Conservation (phyloP, 345 rosid species). For the Aquilaria malaccensis region DNA sequence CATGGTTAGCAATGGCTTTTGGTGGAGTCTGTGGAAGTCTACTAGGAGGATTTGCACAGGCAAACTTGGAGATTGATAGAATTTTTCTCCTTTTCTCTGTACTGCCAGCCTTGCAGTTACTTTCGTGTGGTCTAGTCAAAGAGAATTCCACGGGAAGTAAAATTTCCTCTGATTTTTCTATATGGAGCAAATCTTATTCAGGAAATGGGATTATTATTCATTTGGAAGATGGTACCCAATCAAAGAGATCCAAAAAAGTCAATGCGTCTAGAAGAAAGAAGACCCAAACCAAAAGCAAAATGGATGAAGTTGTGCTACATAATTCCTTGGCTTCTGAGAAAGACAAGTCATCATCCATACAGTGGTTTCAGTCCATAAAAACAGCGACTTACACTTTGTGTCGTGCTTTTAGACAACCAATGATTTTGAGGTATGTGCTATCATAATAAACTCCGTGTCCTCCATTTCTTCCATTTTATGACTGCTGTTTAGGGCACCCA, state of each 20-base stretch:
- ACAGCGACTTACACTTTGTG: conserved; percentile 52
- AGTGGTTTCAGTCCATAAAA: conserved; percentile 61
- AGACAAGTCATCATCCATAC: conserved; percentile 25
- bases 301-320: conserved; percentile 17
- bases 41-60: conserved; percentile 79
- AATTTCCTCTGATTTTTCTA: conserved; percentile 21
- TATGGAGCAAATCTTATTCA: conserved; percentile 26
- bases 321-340: conserved; percentile 27
- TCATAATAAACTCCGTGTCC: not conserved
- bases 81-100: conserved; percentile 75
- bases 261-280: conserved; percentile 64
- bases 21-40: conserved; percentile 93
- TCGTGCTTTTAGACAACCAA: conserved; percentile 71
- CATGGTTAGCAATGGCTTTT: conserved; percentile 90
- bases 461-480: no score
- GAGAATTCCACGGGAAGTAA: conserved; percentile 38
- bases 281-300: conserved; percentile 42
- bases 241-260: conserved; percentile 26
- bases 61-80: conserved; percentile 53
- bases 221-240: conserved; percentile 23
- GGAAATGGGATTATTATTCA: conserved; percentile 29
- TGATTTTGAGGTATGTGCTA: conserved; percentile 60
- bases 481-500: no score
- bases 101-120: conserved; percentile 63
- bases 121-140: conserved; percentile 69